Base-by-base conservation (phyloP, 371 early-diverging fungal species). In the Apophysomyces sp. region DNA sequence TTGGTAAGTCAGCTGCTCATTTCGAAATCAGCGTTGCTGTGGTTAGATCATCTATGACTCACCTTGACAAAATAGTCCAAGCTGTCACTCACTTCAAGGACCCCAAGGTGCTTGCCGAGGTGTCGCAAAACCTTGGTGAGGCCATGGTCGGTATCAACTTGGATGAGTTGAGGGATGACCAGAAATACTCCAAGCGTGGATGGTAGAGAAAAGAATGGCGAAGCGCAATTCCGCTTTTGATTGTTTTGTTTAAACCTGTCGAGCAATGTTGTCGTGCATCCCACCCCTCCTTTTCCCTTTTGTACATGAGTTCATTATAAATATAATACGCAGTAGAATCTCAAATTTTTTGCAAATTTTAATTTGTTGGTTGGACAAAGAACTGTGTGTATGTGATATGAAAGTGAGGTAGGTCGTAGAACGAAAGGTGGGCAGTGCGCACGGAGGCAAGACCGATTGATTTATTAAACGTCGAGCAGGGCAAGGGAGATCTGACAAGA, bases 101-200 rank as follows among this genome's bases (percentile, higher is more conserved):
- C 75, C 80, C 97, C 63, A 85, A 86, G 74, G 88, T 93, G 24
- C 81, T 98, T 34, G 96, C 97, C 60, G 86, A 89, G 52, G 93
- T 97, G 55, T 93, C 93, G 36, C 94, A 94, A 79, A 84, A 95
- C 65, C 86, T 97, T 28, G 97, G 98, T 66, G 96, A 95, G 78
- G 93, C 96, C 41, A 97, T 97, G 96, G 98, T 97, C 57, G 95
- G 95, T 62, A 96, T 97, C 76, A 93, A 94, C 85, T 77, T 86
- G 69, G 89, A 86, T 55, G 84, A 83, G 15, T 73, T 94, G 57
- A 80, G 84, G 8, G 80, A 86, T 55, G 80, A 82, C 52, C 84
- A 94, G 77, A 83, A 86, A 73, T 86, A 83, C 57, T 84, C 92
- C 71, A 77, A 79, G 74, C 86, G 92, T 61, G 90, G 92, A 32